These are phyloP conservation scores for Yarrowia sp. DNA, from an alignment of 805 yeast genomes.

Conservation along the genomic window DNA sequence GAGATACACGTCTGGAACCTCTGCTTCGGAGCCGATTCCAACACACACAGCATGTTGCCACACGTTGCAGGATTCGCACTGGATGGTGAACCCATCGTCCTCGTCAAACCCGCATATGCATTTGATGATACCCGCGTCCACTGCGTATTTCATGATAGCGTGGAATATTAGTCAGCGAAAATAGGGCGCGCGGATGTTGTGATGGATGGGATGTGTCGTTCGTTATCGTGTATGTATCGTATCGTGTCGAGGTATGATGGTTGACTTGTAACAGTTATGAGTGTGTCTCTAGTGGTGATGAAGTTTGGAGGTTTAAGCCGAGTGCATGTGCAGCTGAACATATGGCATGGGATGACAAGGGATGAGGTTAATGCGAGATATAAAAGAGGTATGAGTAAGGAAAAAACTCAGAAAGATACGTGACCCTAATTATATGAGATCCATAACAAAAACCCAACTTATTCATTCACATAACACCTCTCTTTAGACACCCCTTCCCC, in stretches of 20 bases:
- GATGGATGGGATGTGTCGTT: background rate
- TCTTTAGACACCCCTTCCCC: background rate
- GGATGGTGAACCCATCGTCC: conserved; percentile 93
- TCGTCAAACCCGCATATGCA: conserved; percentile 86
- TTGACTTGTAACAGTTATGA: too few species aligned
- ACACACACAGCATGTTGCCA: conserved; percentile 97
- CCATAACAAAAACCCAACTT: too few species aligned
- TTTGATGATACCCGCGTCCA: conserved; percentile 78
- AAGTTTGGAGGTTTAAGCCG: conserved; percentile 3
- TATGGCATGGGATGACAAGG: background rate
- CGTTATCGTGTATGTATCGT: background rate
- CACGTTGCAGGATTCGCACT: conserved; percentile 84
- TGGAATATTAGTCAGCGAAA: background rate
- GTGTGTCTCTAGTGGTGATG: conserved; percentile 5
- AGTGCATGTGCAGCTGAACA: background rate
- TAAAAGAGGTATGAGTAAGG: too few species aligned
- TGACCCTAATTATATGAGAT: too few species aligned
- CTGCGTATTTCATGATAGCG: conserved; percentile 11
- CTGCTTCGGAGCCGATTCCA: conserved; percentile 64
- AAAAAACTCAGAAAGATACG: background rate
- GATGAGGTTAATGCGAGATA: too few species aligned
- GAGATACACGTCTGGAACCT: conserved; percentile 76
- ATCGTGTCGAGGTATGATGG: background rate
- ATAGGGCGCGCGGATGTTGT: background rate
- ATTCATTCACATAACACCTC: too few species aligned